Evolutionary conservation across 2,329 filamentous ascomycete genomes (phyloP).

Genomic region (Xylaria sp.): DNA sequence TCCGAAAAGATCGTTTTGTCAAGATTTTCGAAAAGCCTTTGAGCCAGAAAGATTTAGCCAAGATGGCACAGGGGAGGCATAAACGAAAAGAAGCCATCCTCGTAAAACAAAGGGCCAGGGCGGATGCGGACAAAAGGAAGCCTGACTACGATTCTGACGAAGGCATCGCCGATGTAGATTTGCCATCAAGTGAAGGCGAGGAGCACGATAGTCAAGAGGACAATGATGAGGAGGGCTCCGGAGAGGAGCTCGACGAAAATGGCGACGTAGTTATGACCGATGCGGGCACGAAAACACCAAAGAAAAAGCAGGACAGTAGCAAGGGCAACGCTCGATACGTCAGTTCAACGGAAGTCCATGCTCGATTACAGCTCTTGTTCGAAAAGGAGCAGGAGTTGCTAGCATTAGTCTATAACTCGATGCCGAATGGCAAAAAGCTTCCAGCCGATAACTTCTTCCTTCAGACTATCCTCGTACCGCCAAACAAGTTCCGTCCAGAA

Average conservation of each 20-base stretch:
- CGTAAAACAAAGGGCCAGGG: conserved; percentile 47
- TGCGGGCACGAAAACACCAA: conserved; percentile 43
- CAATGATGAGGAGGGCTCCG: conserved; percentile 46
- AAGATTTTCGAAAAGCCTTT: conserved; percentile 92
- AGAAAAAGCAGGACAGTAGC: conserved; percentile 44
- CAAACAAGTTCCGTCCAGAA: conserved; percentile 89
- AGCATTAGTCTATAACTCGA: conserved; percentile 82
- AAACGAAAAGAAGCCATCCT: conserved; percentile 74
- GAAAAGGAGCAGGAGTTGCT: conserved; percentile 85
- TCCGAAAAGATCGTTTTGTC: conserved; percentile 86
- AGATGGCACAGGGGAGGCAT: conserved; percentile 74
- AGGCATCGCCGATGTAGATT: conserved; percentile 69
- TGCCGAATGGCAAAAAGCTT: conserved; percentile 66
- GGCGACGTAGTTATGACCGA: conserved; percentile 65
- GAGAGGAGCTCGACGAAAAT: conserved; percentile 57
- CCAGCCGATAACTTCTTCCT: conserved; percentile 94
- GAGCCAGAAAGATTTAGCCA: conserved; percentile 73
- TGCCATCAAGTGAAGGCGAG: conserved; percentile 51
- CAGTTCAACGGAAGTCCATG: conserved; percentile 81
- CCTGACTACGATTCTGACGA: conserved; percentile 64
- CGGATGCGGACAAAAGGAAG: conserved; percentile 43
- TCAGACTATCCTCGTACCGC: conserved; percentile 83
- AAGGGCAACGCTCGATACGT: conserved; percentile 71
- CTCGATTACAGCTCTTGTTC: conserved; percentile 79
- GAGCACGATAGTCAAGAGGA: conserved; percentile 43